Evolutionary conservation across 202 grass and related monocot genomes (phyloP).

Genomic region (Hordeum pubiflorum): DNA sequence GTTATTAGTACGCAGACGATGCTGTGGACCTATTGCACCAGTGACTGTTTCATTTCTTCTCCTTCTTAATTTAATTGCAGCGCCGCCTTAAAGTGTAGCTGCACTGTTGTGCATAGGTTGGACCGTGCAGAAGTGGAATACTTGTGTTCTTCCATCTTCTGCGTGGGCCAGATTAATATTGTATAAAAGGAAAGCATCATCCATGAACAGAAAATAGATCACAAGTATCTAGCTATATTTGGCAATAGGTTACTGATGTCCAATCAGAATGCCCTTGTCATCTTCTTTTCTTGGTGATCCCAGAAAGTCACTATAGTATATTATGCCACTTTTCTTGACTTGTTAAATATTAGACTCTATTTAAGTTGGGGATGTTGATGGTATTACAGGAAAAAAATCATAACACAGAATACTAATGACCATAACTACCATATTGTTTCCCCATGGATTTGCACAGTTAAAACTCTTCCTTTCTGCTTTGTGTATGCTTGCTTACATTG

Average conservation of each 20-base stretch:
- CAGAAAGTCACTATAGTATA: background rate
- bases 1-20: background rate
- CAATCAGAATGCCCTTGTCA: background rate
- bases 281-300: constrained; percentile 7
- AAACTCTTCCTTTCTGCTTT: background rate
- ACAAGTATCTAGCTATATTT: background rate
- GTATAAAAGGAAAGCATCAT: background rate
- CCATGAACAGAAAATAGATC: constrained; percentile 1
- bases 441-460: background rate
- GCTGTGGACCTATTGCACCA: background rate
- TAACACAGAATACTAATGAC: background rate
- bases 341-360: background rate
- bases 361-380: background rate
- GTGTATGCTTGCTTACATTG: constrained; percentile 4
- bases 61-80: background rate
- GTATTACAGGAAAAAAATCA: background rate
- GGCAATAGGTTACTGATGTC: background rate
- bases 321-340: background rate
- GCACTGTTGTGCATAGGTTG: background rate
- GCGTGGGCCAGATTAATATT: background rate
- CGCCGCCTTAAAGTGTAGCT: background rate
- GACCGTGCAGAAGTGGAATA: constrained; percentile 11
- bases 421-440: background rate
- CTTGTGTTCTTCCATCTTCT: constrained; percentile 8
- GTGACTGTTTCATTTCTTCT: background rate